Evolutionary conservation across 176 grass and related monocot genomes (phyloP).

Genomic region (Aechmea fasciata): DNA sequence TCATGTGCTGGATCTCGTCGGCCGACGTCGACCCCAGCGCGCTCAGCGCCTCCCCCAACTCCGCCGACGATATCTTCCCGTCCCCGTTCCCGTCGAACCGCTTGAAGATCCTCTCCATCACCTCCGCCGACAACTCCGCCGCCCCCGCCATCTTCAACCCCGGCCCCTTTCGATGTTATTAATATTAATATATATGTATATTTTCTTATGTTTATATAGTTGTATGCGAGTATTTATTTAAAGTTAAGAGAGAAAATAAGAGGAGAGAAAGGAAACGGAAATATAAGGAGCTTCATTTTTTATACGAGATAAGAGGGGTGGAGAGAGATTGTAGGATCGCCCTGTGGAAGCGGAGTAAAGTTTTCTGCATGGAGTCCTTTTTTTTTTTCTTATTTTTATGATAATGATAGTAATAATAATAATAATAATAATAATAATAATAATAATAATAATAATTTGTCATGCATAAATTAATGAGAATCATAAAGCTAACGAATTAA

Average conservation of each 20-base stretch:
- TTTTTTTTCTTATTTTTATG: too few species aligned
- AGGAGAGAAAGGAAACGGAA: too few species aligned
- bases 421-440: too few species aligned
- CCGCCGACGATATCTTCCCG: constrained; percentile 73
- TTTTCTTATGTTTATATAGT: too few species aligned
- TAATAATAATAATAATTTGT: too few species aligned
- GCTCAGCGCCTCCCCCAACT: constrained; percentile 69
- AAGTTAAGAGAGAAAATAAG: too few species aligned
- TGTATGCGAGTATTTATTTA: too few species aligned
- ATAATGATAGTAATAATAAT: too few species aligned
- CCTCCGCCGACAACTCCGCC: constrained; percentile 30
- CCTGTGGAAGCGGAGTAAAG: not conserved
- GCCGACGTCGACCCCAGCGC: constrained; percentile 64
- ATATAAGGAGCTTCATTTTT: not conserved
- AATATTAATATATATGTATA: too few species aligned
- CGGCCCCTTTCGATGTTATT: not conserved
- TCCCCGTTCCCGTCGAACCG: constrained; percentile 73
- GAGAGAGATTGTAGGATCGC: not conserved
- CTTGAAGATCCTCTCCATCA: constrained; percentile 71
- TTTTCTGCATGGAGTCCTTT: not conserved
- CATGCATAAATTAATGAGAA: too few species aligned
- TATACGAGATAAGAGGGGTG: not conserved
- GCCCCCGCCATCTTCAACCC: not conserved
- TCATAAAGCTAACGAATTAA: too few species aligned
- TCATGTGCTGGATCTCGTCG: constrained; percentile 80